These are phyloP conservation scores for Plantago lanceolata DNA, from an alignment of 305 asterid species.

Conservation along the genomic window DNA sequence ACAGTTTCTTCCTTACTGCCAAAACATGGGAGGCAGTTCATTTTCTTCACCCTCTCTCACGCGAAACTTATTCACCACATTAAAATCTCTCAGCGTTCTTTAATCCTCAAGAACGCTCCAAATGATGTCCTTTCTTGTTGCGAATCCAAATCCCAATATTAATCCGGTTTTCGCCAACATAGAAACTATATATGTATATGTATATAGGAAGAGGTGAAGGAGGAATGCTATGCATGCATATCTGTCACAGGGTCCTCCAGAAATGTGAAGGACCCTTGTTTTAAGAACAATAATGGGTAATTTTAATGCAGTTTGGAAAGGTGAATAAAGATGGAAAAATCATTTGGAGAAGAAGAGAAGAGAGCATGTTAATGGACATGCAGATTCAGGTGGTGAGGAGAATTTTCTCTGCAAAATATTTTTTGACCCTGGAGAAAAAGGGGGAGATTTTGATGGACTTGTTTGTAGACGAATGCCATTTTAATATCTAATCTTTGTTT, in stretches of 20 bases:
- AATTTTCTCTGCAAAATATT: constrained; percentile 20
- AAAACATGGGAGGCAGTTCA: constrained; percentile 52
- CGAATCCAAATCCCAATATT: background rate
- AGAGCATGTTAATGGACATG: constrained; percentile 3
- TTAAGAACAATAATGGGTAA: constrained; percentile 1
- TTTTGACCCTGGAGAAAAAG: constrained; percentile 29
- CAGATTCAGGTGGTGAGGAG: background rate
- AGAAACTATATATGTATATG: background rate
- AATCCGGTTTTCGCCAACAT: background rate
- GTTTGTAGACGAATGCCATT: background rate
- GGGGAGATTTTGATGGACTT: constrained; percentile 29
- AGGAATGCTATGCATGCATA: background rate
- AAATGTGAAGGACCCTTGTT: constrained; percentile 3
- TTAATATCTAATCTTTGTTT: too few relatives aligned
- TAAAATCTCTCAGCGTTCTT: background rate
- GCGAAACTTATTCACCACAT: background rate
- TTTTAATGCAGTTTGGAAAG: constrained; percentile 4
- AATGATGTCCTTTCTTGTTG: too few relatives aligned
- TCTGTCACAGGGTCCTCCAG: background rate
- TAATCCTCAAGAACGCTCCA: background rate
- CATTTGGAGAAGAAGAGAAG: constrained; percentile 14
- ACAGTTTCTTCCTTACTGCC: constrained; percentile 22
- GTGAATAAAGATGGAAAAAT: background rate
- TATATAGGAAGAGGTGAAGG: too few relatives aligned
- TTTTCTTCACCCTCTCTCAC: constrained; percentile 20